phyloP scores from a whole-genome alignment of 1,284 basidiomycete species.

The Puccinia horiana region DNA sequence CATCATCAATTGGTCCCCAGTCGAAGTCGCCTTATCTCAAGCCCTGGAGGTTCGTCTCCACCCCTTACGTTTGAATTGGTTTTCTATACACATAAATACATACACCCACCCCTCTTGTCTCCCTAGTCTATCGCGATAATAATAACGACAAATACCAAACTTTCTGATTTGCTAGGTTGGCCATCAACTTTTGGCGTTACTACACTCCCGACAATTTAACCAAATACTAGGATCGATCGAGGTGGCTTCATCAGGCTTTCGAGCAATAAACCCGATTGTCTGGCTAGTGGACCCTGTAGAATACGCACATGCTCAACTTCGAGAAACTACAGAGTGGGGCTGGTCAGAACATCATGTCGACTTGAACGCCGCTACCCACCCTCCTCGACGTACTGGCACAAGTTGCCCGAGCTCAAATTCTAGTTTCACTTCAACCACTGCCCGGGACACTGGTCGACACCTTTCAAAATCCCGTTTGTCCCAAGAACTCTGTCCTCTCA shows the following conservation, averaged over 20 bases:
- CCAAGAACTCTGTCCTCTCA: slow-evolving; percentile 10
- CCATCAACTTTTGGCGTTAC: slow-evolving; percentile 46
- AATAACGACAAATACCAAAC: background rate
- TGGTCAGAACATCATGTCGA: slow-evolving; percentile 50
- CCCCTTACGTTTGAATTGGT: background rate
- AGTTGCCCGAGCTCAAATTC: background rate
- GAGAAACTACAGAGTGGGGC: slow-evolving; percentile 47
- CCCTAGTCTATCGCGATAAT: background rate
- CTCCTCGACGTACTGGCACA: background rate
- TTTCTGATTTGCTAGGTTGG: slow-evolving; percentile 23
- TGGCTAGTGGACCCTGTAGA: slow-evolving; percentile 48
- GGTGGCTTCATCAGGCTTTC: background rate
- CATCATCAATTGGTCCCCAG: slow-evolving; percentile 42
- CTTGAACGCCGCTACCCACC: background rate
- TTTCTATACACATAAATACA: background rate
- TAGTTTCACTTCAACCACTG: background rate
- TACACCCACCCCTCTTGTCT: background rate
- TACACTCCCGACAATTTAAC: slow-evolving; percentile 37
- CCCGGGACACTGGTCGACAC: background rate
- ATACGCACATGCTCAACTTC: slow-evolving; percentile 48
- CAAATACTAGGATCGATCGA: slow-evolving; percentile 11
- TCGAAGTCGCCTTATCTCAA: slow-evolving; percentile 45
- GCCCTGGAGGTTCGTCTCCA: slow-evolving; percentile 40
- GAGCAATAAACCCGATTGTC: slow-evolving; percentile 42
- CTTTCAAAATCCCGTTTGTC: slow-evolving; percentile 21